A percentile compares a stretch with the other conserved stretches of the same genome.
phyloP scores from a whole-genome alignment of 2,329 filamentous ascomycete genomes.

The Curvularia lunata region DNA sequence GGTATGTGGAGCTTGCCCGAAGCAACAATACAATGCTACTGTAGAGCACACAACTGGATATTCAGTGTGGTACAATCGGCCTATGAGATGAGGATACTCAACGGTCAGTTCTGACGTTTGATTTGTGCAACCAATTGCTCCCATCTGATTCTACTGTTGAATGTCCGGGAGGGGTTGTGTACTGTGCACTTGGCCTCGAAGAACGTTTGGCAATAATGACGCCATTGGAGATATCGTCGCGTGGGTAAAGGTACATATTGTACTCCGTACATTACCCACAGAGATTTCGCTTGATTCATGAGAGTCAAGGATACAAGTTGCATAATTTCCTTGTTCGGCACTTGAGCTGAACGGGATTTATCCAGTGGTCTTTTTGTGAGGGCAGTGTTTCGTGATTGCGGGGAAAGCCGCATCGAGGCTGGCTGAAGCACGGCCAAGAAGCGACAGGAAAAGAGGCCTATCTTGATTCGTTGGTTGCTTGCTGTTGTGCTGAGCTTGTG shows the following conservation, averaged over 20 bases:
- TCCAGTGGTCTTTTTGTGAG: constrained; percentile 2
- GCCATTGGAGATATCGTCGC: constrained; percentile 3
- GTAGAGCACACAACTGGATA: neutral
- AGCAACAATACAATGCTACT: neutral
- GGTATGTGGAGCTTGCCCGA: neutral
- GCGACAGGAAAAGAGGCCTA: neutral
- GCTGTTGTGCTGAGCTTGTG: neutral
- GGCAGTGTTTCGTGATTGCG: neutral
- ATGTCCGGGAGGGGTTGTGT: neutral
- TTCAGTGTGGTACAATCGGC: neutral
- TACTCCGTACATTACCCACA: constrained; percentile 4
- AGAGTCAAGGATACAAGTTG: constrained; percentile 5
- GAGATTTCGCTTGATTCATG: constrained; percentile 10
- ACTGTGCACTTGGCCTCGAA: neutral
- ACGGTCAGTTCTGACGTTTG: neutral
- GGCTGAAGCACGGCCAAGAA: neutral
- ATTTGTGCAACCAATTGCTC: constrained; percentile 4
- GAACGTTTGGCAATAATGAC: neutral
- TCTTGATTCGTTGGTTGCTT: neutral
- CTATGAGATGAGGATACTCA: neutral
- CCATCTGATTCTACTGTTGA: constrained; percentile 1
- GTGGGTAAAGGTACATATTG: neutral
- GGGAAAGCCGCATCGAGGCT: constrained; percentile 1
- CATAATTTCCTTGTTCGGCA: constrained; percentile 22
- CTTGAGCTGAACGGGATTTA: constrained; percentile 1